Percentiles rank a stretch among this genome's conserved stretches.
phyloP scores from a whole-genome alignment of 2,329 filamentous ascomycete genomes.

The Blastomyces parvus region DNA sequence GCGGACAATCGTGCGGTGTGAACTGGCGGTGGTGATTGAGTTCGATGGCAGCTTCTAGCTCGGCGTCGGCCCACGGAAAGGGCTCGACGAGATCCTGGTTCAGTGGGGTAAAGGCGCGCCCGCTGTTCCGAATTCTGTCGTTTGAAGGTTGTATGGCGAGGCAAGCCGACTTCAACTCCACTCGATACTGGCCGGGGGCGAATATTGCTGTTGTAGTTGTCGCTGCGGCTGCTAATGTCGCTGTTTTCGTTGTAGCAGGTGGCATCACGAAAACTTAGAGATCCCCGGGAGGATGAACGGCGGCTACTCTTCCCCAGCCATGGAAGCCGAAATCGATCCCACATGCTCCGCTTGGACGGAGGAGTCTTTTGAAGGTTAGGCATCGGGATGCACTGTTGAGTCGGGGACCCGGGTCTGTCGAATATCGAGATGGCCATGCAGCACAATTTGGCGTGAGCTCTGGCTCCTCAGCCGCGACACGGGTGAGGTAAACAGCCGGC shows the following conservation, averaged over 20 bases:
- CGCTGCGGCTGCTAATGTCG: conserved; percentile 4
- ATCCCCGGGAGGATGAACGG: conserved; percentile 22
- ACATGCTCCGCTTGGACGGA: conserved; percentile 36
- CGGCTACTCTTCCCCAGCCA: conserved; percentile 36
- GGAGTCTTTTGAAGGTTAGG: conserved; percentile 27
- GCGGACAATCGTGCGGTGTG: conserved; percentile 32
- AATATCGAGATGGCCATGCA: conserved; percentile 36
- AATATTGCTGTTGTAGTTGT: conserved; percentile 13
- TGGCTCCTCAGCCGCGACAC: conserved; percentile 23
- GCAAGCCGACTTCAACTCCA: conserved; percentile 3
- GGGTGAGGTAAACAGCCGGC: conserved; percentile 28
- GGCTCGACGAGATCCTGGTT: conserved; percentile 56
- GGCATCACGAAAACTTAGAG: neutral
- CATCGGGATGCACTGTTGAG: conserved; percentile 27
- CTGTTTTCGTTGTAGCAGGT: conserved; percentile 12
- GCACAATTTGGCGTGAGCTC: conserved; percentile 23
- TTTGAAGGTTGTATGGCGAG: conserved; percentile 24
- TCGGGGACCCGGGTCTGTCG: conserved; percentile 30
- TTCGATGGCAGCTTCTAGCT: conserved; percentile 36
- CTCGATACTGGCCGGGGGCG: conserved; percentile 15
- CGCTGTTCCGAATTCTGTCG: conserved; percentile 60
- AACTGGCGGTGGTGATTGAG: conserved; percentile 33
- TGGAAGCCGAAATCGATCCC: conserved; percentile 36
- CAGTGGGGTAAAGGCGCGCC: conserved; percentile 58
- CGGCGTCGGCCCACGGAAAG: conserved; percentile 48